Conservation (phyloP, 352 stramenopile species). For the Pythium monospermum region DNA sequence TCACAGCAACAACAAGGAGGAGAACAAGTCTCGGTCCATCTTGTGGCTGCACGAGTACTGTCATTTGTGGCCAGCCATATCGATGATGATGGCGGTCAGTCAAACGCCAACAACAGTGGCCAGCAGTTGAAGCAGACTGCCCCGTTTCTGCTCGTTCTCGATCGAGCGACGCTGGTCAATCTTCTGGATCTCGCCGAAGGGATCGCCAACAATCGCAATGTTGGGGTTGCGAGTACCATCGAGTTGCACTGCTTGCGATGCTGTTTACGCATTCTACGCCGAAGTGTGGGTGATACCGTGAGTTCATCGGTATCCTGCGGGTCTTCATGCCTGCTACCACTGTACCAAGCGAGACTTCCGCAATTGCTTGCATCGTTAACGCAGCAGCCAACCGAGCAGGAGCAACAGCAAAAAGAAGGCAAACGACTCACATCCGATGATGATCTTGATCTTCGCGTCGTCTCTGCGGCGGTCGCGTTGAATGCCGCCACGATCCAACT, state of each 20-base stretch:
- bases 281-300: background rate
- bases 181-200: slow-evolving; percentile 7
- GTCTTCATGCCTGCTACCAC: background rate
- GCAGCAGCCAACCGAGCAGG: background rate
- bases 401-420: background rate
- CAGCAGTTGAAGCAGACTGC: background rate
- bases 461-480: slow-evolving; percentile 8
- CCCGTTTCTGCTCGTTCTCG: background rate
- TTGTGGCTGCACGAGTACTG: background rate
- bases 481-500: slow-evolving; percentile 11
- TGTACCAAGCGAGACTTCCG: background rate
- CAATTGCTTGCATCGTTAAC: background rate
- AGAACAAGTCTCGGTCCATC: background rate
- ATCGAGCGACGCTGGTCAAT: background rate
- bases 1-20: background rate
- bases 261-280: slow-evolving; percentile 8
- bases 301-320: too few relatives aligned
- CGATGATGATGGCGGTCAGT: background rate
- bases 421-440: background rate
- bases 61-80: slow-evolving; percentile 12
- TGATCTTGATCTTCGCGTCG: slow-evolving; percentile 10
- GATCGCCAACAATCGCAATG: background rate
- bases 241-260: slow-evolving; percentile 7
- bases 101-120: background rate
- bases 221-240: background rate